Base-by-base conservation (phyloP, 2,329 filamentous ascomycete genomes). In the Rutstroemia sp. region DNA sequence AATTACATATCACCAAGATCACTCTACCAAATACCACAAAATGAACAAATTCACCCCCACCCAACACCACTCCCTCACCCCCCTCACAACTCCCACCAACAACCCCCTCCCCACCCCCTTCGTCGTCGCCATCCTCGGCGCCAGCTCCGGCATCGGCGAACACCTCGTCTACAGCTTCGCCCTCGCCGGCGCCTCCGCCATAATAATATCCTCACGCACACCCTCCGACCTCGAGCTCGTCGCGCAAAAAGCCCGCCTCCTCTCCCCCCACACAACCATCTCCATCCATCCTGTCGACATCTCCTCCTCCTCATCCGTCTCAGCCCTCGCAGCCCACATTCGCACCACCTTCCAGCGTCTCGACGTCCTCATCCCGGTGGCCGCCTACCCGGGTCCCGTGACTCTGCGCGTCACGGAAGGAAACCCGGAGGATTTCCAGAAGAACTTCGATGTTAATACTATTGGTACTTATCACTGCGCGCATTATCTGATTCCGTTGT, bases 121-220 rank as follows among this genome's bases (percentile, higher is more conserved):
- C 27, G 45, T 49, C 14, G 45, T 46, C 14, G 57, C 54, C 8
- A 53, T 59, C 27, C 49, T 59, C 10, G 57, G 57, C 10, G 54
- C 54, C 7, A 57, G 54, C 37, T 44, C 42, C 7, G 57, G 57
- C 1, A 59, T 59, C 14, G 57, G 54, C 53, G 54, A 59, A 4
- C 48, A 59, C 9, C 50, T 59, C 23, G 53, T 52, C 21, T 59
- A 59, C 27, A 37, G 41, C 7, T 59, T 45, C 38, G 54, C 54
- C 2, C 27, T 21, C 19, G 53, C 54, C 6, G 48, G 48, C 7
- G 57, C 54, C 10, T 48, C 49, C 7, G 45, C 39, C 3, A 27
- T 59, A 16, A 49, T 59, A 6, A 39, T 59, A 27, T 51, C 48
- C 7, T 57, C 54, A 6, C 48, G 57, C 23, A 45, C 18, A 7